phyloP scores from a whole-genome alignment of 2,329 filamentous ascomycete species.

The Aspergillus sp. region DNA sequence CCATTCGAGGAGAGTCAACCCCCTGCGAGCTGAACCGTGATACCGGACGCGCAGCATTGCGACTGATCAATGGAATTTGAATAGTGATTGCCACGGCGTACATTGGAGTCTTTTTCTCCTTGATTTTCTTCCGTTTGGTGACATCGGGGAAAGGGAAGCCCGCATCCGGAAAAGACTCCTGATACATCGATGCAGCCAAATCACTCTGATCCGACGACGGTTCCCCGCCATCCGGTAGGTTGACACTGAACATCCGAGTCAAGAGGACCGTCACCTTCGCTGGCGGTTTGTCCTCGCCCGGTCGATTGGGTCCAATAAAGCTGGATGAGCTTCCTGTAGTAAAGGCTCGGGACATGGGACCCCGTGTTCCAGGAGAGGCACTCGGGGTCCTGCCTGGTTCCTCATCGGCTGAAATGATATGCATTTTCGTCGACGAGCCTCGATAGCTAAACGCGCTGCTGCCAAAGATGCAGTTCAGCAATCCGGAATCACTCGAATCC shows the following conservation, averaged over 20 bases:
- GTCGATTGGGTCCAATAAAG: slow-evolving; percentile 15
- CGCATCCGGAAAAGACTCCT: slow-evolving; percentile 27
- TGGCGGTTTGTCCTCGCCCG: slow-evolving; percentile 32
- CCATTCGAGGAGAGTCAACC: slow-evolving; percentile 24
- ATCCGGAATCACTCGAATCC: slow-evolving; percentile 47
- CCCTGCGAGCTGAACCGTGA: slow-evolving; percentile 30
- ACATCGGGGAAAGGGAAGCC: slow-evolving; percentile 34
- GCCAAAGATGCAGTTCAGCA: slow-evolving; percentile 55
- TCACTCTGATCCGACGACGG: slow-evolving; percentile 29
- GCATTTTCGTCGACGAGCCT: slow-evolving; percentile 55
- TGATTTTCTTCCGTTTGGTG: slow-evolving; percentile 40
- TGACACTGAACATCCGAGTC: slow-evolving; percentile 54
- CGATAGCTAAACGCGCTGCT: slow-evolving; percentile 52
- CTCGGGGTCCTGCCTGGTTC: slow-evolving; percentile 20
- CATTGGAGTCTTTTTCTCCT: slow-evolving; percentile 51
- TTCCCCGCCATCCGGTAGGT: slow-evolving; percentile 41
- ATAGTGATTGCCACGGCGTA: slow-evolving; percentile 54
- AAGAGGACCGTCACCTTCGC: slow-evolving; percentile 49
- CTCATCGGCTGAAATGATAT: slow-evolving; percentile 45
- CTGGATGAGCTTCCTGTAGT: slow-evolving; percentile 32
- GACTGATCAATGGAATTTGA: slow-evolving; percentile 42
- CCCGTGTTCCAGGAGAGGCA: slow-evolving; percentile 24
- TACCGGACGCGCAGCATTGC: slow-evolving; percentile 27
- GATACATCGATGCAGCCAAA: slow-evolving; percentile 22
- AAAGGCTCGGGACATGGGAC: slow-evolving; percentile 31